Evolutionary conservation across 306 rosid species (phyloP).

Genomic region (Cyclanthera cordifolia): DNA sequence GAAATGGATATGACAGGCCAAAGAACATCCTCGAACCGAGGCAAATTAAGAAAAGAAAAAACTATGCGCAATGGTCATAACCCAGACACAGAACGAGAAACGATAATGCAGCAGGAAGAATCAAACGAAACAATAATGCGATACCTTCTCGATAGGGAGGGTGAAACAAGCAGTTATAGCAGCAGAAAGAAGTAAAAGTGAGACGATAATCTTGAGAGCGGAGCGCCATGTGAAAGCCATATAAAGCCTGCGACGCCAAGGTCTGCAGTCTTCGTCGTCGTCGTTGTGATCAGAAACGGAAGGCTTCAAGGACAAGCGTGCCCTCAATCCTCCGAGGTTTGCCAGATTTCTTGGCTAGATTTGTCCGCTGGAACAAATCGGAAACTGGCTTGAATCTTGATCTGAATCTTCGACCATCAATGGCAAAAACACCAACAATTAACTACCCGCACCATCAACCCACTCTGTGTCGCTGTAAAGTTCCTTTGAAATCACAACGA

Average conservation of each 20-base stretch:
- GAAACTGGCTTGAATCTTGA: neutral
- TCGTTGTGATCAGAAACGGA: slow-evolving; percentile 20
- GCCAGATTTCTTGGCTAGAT: slow-evolving; percentile 31
- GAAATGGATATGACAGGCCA: neutral
- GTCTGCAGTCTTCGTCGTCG: slow-evolving; percentile 21
- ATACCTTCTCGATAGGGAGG: slow-evolving; percentile 40
- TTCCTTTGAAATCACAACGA: neutral
- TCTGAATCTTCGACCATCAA: neutral
- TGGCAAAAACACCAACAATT: neutral
- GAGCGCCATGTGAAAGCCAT: slow-evolving; percentile 30
- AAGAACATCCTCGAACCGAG: neutral
- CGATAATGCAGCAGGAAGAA: neutral
- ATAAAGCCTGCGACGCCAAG: slow-evolving; percentile 29
- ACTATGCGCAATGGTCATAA: neutral
- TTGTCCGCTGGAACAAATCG: neutral
- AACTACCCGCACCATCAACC: neutral
- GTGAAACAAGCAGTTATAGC: slow-evolving; percentile 27
- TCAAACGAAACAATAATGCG: neutral
- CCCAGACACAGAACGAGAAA: neutral
- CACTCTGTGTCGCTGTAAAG: neutral
- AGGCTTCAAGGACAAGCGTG: slow-evolving; percentile 27
- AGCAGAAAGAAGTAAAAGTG: slow-evolving; percentile 33
- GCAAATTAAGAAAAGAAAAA: neutral
- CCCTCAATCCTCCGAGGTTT: slow-evolving; percentile 29
- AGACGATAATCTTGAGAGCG: slow-evolving; percentile 22